These are phyloP conservation scores for Nitzschia putrida DNA, from an alignment of 108 stramenopile species.

Conservation along the genomic window DNA sequence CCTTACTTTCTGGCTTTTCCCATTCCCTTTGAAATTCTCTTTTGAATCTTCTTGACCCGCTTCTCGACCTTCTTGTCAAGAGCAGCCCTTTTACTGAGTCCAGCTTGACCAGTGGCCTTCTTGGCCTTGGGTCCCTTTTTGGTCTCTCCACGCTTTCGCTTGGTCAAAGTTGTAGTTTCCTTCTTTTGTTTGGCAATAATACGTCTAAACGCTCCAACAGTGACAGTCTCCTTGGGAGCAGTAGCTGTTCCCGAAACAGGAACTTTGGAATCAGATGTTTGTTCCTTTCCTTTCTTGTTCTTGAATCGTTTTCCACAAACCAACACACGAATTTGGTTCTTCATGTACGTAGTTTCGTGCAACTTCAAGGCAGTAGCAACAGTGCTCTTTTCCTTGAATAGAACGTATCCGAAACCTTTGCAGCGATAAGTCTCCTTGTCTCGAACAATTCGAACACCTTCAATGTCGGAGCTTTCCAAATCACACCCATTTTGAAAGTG, in stretches of 20 bases:
- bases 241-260: constrained; percentile 1
- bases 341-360: constrained; percentile 65
- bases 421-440: constrained; percentile 77
- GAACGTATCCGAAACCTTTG: constrained; percentile 83
- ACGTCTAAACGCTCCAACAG: constrained; percentile 41
- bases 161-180: constrained; percentile 22
- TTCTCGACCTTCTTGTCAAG: constrained; percentile 67
- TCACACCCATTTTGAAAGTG: constrained; percentile 59
- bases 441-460: constrained; percentile 74
- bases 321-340: constrained; percentile 66
- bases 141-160: constrained; percentile 56
- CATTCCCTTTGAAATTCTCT: constrained; percentile 74
- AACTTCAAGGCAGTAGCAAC: constrained; percentile 65
- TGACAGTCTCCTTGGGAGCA: constrained; percentile 13
- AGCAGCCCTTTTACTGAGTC: constrained; percentile 68
- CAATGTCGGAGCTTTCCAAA: constrained; percentile 46
- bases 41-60: constrained; percentile 73
- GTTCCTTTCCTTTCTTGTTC: constrained; percentile 36
- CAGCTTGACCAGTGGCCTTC: constrained; percentile 32
- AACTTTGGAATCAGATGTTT: background rate
- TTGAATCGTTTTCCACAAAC: constrained; percentile 80
- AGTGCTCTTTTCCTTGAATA: constrained; percentile 56
- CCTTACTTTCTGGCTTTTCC: constrained; percentile 55
- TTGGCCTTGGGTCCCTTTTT: constrained; percentile 34
- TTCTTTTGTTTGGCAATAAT: constrained; percentile 51